Conservation (phyloP, 257 asterid species). For the Jasminum sambac region DNA sequence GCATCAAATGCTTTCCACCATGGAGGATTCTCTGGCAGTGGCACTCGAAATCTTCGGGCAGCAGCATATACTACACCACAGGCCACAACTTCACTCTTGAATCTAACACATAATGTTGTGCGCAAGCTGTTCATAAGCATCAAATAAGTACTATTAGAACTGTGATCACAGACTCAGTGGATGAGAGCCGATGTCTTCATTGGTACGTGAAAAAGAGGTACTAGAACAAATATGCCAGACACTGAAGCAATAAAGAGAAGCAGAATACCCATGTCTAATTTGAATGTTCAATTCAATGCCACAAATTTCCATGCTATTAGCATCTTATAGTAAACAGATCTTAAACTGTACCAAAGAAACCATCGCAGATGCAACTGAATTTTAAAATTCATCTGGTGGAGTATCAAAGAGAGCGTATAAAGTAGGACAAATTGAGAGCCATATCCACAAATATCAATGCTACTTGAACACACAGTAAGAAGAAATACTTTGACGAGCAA, state of each 20-base stretch:
- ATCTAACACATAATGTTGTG: constrained; percentile 95
- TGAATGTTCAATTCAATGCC: background rate
- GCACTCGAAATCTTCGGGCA: constrained; percentile 86
- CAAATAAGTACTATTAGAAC: constrained; percentile 18
- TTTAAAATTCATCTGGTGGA: background rate
- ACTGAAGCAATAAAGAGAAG: background rate
- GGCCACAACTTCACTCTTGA: constrained; percentile 97
- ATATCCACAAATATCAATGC: no score
- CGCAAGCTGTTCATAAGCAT: constrained; percentile 69
- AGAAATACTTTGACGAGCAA: no score
- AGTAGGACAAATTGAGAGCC: background rate
- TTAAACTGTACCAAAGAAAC: background rate
- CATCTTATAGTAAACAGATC: background rate
- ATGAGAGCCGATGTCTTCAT: background rate
- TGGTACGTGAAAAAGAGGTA: background rate
- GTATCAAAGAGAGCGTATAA: background rate
- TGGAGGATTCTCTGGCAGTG: constrained; percentile 96
- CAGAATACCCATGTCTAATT: background rate
- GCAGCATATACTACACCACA: constrained; percentile 99
- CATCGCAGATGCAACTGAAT: background rate
- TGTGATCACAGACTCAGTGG: constrained; percentile 1
- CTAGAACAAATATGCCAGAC: background rate
- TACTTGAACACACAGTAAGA: no score
- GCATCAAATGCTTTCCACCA: constrained; percentile 99
- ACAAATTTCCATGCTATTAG: background rate